phyloP scores from a whole-genome alignment of 2,329 filamentous ascomycete species.

The Cladosporium austrohemisphaericum region DNA sequence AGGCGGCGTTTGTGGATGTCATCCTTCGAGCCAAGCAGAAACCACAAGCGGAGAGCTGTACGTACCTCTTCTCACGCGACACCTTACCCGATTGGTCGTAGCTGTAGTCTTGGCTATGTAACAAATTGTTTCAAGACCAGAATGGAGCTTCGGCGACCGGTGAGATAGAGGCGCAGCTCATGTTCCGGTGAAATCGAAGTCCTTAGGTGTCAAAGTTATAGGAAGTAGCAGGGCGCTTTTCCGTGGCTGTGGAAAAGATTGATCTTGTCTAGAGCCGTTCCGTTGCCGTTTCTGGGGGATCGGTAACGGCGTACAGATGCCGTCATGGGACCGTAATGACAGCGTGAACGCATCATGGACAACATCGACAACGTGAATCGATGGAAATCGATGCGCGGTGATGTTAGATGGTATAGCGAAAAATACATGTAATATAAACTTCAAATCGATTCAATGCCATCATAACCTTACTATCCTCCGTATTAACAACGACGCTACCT shows the following conservation, averaged over 20 bases:
- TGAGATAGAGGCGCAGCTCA: too few species aligned
- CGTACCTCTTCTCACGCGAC: slow-evolving; percentile 1
- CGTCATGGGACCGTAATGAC: slow-evolving; percentile 5
- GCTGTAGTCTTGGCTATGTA: too few species aligned
- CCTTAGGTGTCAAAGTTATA: too few species aligned
- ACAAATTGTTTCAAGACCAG: too few species aligned
- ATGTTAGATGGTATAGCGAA: not conserved
- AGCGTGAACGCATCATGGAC: slow-evolving; percentile 10
- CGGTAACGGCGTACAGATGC: slow-evolving; percentile 1
- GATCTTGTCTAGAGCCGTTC: not conserved
- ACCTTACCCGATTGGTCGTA: not conserved
- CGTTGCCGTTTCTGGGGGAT: not conserved
- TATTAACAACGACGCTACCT: too few species aligned
- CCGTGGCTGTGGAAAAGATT: too few species aligned
- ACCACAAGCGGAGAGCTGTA: not conserved
- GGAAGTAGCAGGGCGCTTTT: too few species aligned
- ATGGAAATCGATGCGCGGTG: not conserved
- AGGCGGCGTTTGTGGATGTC: not conserved
- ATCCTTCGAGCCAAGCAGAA: slow-evolving; percentile 1
- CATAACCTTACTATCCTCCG: too few species aligned
- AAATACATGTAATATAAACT: too few species aligned
- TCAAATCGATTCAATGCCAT: too few species aligned
- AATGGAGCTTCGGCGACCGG: too few species aligned
- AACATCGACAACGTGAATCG: slow-evolving; percentile 7
- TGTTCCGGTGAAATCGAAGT: too few species aligned